Conservation (phyloP, 768 basidiomycete species). For the Steccherinum ochraceum region DNA sequence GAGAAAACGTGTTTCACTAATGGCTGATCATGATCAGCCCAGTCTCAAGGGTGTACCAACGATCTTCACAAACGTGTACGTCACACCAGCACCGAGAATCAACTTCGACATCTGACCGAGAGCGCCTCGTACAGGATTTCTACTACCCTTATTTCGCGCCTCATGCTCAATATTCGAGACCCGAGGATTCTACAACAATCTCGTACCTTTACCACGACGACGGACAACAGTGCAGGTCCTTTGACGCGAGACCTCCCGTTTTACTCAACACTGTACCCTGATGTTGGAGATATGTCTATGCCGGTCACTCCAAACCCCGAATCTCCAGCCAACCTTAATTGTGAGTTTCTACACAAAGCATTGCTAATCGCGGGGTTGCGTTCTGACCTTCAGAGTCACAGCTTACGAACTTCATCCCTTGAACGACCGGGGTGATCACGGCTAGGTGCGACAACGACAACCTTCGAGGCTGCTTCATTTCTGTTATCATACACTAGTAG, state of each 20-base stretch:
- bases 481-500: no score
- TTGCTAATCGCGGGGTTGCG: no score
- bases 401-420: no score
- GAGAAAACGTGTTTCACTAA: no score
- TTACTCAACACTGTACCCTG: background rate
- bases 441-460: no score
- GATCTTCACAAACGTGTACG: constrained; percentile 7
- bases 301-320: no score
- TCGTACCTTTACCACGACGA: background rate
- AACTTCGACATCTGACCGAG: background rate
- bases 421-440: no score
- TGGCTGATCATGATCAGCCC: no score
- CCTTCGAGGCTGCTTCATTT: no score
- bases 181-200: constrained; percentile 1
- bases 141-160: constrained; percentile 4
- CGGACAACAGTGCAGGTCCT: background rate
- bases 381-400: no score
- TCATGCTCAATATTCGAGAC: constrained; percentile 11
- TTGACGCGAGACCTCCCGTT: background rate
- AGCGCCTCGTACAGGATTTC: constrained; percentile 4
- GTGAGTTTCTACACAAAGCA: no score
- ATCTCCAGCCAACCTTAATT: no score
- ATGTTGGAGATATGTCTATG: background rate
- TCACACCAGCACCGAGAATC: background rate
- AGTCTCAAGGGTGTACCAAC: background rate